Evolutionary conservation across 2,329 filamentous ascomycete genomes (phyloP).

Genomic region (Penicillium fuscoglaucum): DNA sequence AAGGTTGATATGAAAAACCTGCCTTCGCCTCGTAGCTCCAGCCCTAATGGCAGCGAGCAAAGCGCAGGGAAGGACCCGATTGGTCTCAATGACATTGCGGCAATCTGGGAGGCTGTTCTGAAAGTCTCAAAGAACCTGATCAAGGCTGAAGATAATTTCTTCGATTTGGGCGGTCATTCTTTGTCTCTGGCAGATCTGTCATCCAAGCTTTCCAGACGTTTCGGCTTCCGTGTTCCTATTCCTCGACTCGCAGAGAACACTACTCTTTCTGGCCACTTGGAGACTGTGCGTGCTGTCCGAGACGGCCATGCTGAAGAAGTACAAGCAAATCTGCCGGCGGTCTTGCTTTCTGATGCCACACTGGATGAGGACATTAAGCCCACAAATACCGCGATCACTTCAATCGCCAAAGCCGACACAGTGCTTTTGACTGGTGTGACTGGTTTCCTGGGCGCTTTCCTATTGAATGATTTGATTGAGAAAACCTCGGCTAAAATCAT

Average conservation of each 20-base stretch:
- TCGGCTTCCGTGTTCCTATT: constrained; percentile 72
- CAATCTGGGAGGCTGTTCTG: constrained; percentile 70
- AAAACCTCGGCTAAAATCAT: constrained; percentile 68
- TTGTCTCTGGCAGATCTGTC: constrained; percentile 74
- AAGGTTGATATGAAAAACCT: constrained; percentile 74
- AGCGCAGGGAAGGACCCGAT: constrained; percentile 63
- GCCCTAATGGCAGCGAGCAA: constrained; percentile 43
- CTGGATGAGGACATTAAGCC: constrained; percentile 70
- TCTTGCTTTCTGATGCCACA: constrained; percentile 65
- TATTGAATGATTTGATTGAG: constrained; percentile 68
- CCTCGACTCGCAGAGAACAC: constrained; percentile 69
- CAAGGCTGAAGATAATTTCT: constrained; percentile 72
- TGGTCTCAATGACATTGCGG: constrained; percentile 65
- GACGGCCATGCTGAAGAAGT: constrained; percentile 73
- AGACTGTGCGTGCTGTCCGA: constrained; percentile 68
- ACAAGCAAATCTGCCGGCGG: constrained; percentile 71
- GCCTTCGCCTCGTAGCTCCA: constrained; percentile 62
- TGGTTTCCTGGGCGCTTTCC: constrained; percentile 73
- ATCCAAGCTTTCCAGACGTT: constrained; percentile 66
- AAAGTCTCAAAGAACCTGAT: constrained; percentile 64
- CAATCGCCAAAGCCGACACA: constrained; percentile 65
- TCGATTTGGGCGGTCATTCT: constrained; percentile 78
- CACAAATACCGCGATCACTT: constrained; percentile 53
- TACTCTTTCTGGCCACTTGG: constrained; percentile 70
- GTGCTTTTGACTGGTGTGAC: constrained; percentile 74